Percentiles rank a stretch among this genome's conserved stretches.
Conservation (phyloP, 1,139 yeast genomes). For the Starmera stellimalicola region DNA sequence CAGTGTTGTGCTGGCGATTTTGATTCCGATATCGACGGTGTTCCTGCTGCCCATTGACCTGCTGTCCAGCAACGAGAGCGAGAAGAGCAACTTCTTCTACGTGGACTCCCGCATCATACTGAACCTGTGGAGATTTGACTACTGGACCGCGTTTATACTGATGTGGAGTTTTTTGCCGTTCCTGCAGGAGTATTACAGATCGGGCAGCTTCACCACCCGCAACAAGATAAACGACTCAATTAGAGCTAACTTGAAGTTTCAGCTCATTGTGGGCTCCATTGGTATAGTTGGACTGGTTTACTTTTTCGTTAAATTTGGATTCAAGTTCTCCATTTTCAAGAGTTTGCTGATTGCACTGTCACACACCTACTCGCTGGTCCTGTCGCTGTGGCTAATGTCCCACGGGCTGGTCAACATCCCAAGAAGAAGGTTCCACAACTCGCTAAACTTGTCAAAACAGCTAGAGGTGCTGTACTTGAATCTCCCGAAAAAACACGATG, state of each 20-base stretch:
- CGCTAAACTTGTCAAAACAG: constrained; percentile 24
- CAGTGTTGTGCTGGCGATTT: constrained; percentile 33
- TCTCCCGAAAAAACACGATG: constrained; percentile 51
- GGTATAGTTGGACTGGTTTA: constrained; percentile 51
- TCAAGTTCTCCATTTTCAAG: constrained; percentile 48
- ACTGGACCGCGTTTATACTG: constrained; percentile 70
- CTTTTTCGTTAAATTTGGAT: constrained; percentile 51
- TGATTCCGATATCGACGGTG: constrained; percentile 46
- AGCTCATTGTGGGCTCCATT: constrained; percentile 43
- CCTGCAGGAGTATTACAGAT: constrained; percentile 61
- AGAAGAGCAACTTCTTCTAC: constrained; percentile 24
- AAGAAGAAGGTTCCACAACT: constrained; percentile 42
- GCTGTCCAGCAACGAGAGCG: constrained; percentile 26
- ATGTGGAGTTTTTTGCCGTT: constrained; percentile 72
- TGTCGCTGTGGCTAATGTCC: constrained; percentile 80
- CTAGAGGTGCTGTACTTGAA: constrained; percentile 40
- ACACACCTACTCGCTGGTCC: constrained; percentile 66
- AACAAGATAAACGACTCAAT: constrained; percentile 48
- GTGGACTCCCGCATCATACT: constrained; percentile 40
- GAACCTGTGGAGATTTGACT: constrained; percentile 60
- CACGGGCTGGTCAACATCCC: constrained; percentile 72
- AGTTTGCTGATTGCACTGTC: constrained; percentile 66
- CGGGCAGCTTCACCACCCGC: constrained; percentile 49
- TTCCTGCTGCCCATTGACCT: constrained; percentile 49
- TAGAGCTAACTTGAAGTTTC: constrained; percentile 49